Base-by-base conservation (phyloP, 352 stramenopile genomes). In the Stephanocyclus meneghinianus region DNA sequence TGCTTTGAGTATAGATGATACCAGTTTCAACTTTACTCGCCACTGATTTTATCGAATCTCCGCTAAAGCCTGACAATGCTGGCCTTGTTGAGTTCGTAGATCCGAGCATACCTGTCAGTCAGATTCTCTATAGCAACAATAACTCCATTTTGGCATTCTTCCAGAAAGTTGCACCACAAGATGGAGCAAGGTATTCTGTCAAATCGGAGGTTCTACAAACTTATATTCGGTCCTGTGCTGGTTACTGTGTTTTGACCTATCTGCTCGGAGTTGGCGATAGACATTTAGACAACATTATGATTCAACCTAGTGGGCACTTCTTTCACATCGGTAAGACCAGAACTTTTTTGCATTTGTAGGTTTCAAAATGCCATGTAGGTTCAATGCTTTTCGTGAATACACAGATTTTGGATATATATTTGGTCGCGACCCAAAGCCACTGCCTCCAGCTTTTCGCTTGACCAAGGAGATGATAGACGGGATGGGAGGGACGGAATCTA, bases 191-290 rank as follows among this genome's bases (percentile, higher is more conserved):
- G 70, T 95, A 97, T 77, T 94, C 92, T 16, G 93, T 99, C 18
- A 87, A 92, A 0, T 92, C 95, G 0, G 95, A 98, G 76, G 96
- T 95, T 7, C 79, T 99, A 26, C 96, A 97, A 71, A 98, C 93
- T 16, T 99, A 99, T 77, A 95, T 99, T 62, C 95, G 98, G 84
- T 98, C 94, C 37, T 98, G 97, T 66, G 98, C 98, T 18, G 97
- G 97, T 21, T 99, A 99, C 88, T 99, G 97, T 78, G 97, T 99
- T 11, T 93, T 99, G 45, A 99, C 97, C 48, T 99, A 99, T 90
- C 85, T 99, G 21, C 86, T 99, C 11, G 96, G 97, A 37, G 98
- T 99, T 74, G 98, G 98, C 35, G 98, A 99, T 92, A 92, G 98
- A 8, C 98, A 99, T 85, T 92, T 99, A 70, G 97, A 99, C 83